These are phyloP conservation scores for Geum urbanum DNA, from an alignment of 306 rosid genomes.

Conservation along the genomic window DNA sequence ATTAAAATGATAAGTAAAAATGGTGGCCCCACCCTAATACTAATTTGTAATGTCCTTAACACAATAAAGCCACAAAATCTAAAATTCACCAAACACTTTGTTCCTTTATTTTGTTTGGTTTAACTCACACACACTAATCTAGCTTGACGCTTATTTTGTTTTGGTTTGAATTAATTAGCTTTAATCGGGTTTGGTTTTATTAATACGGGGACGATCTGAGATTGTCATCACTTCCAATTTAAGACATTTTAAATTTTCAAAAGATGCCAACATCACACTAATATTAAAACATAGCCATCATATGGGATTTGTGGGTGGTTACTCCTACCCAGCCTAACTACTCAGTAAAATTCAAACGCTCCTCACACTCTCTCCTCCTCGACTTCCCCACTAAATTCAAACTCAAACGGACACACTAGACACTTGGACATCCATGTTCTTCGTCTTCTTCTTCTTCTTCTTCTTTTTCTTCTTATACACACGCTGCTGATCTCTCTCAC, in stretches of 20 bases:
- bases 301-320: not conserved
- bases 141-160: not conserved
- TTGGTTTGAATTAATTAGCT: constrained; percentile 4
- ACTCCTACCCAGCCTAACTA: not conserved
- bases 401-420: not conserved
- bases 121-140: too few species aligned
- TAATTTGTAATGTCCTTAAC: not conserved
- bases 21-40: not conserved
- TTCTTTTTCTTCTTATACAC: not conserved
- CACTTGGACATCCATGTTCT: not conserved
- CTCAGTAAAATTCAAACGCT: constrained; percentile 38
- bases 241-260: not conserved
- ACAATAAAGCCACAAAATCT: not conserved
- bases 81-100: not conserved
- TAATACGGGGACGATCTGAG: too few species aligned
- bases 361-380: constrained; percentile 35
- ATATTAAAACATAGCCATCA: not conserved
- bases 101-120: constrained; percentile 1
- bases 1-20: not conserved
- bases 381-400: constrained; percentile 33
- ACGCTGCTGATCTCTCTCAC: not conserved
- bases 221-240: not conserved
- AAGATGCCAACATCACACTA: too few species aligned
- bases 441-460: constrained; percentile 21
- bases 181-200: not conserved